Evolutionary conservation across 2,329 filamentous ascomycete species (phyloP), one percentile per base, ranked within the genome.

Genomic region (Aspergillus versicolor): DNA sequence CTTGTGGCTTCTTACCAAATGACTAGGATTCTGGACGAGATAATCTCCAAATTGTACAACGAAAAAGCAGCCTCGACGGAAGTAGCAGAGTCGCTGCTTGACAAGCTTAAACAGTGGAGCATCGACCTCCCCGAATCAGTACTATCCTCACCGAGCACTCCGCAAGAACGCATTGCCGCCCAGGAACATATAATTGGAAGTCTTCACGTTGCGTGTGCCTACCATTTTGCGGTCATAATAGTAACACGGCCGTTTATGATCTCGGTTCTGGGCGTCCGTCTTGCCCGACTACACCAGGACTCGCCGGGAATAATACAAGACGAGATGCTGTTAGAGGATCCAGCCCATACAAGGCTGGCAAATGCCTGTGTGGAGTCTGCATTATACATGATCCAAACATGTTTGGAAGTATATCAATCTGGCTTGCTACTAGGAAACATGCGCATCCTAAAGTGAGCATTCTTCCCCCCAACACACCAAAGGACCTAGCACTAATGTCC

Each of bases 181-280:
- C 67, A 68, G 42, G 70, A 75, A 17, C 73, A 72, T 0, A 74
- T 77, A 2, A 75, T 83, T 24, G 79, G 78, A 0, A 82, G 77
- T 22, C 73, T 84, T 1, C 82, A 85, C 54, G 77, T 86, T 5
- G 80, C 82, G 0, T 85, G 82, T 56, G 71, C 81, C 0, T 86
- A 86, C 61, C 84, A 86, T 61, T 83, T 85, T 54, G 81, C 82
- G 0, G 81, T 85, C 0, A 85, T 83, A 19, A 66, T 85, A 0
- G 80, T 82, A 3, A 84, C 82, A 0, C 74, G 83, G 1, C 83
- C 82, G 0, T 80, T 85, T 27, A 66, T 86, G 8, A 81, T 85
- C 22, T 80, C 69, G 5, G 73, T 77, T 3, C 67, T 84, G 1
- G 78, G 79, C 4, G 64, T 77, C 46, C 74, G 73, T 46, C 45